Base-by-base conservation (phyloP, 1,139 yeast genomes). In the Saccharomyces hybrid region DNA sequence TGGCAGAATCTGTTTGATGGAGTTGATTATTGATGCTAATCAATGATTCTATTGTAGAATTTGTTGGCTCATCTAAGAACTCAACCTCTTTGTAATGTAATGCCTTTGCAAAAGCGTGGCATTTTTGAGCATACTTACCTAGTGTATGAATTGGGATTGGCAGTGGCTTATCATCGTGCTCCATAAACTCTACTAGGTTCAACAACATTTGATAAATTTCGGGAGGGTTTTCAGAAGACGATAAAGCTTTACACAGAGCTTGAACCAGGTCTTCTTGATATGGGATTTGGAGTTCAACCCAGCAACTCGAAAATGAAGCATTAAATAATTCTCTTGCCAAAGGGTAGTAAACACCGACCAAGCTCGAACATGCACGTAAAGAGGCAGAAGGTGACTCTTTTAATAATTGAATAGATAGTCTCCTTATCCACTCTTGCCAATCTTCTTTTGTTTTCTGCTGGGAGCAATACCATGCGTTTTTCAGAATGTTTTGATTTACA, bases 21-120 rank as follows among this genome's bases (percentile, higher is more conserved):
- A 95, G 74, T 64, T 91, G 97, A 65, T 93, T 95, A 68, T 95
- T 95, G 63, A 95, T 91, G 60, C 90, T 84, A 54, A 95, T 93
- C 62, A 95, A 76, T 0, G 97, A 82, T 65, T 95, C 99, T 59
- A 95, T 90, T 0, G 97, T 90, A 6, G 95, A 87, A 0, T 97
- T 86, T 0, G 93, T 81, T 1, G 97, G 96, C 62, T 91, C 97
- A 62, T 89, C 95, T 63, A 90, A 88, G 66, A 91, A 93, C 64
- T 95, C 99, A 32, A 90, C 75, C 67, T 95, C 99, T 69, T 93
- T 91, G 70, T 93, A 95, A 67, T 95, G 99, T 57, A 95, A 76
- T 0, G 98, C 97, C 65, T 95, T 95, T 2, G 99, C 99, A 72
- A 89, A 95, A 0, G 98, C 98, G 71, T 95, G 99, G 61, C 97